Evolutionary conservation across 768 basidiomycete species (phyloP).

Genomic region (Clitopilus hobsonii): DNA sequence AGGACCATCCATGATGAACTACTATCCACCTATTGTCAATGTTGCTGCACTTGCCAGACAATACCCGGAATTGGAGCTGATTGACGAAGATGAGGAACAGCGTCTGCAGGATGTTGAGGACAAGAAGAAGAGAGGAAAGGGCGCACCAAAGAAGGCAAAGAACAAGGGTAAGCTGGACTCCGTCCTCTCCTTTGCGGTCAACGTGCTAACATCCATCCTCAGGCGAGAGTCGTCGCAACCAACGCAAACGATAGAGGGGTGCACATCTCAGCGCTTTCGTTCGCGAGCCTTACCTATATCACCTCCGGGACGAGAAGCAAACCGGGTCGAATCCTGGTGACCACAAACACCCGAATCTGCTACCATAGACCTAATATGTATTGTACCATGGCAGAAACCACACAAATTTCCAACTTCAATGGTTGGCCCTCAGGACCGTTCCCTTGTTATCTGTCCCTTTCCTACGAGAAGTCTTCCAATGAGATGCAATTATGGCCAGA

Average conservation of each 20-base stretch:
- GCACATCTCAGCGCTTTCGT: no score
- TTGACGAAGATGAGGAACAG: slow-evolving; percentile 64
- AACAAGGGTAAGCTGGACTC: slow-evolving; percentile 43
- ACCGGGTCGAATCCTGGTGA: no score
- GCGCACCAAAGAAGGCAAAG: slow-evolving; percentile 78
- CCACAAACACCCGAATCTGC: no score
- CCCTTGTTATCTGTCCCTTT: no score
- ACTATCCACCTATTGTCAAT: slow-evolving; percentile 68
- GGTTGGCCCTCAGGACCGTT: no score
- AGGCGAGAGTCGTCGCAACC: slow-evolving; percentile 36
- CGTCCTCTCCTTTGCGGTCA: neutral
- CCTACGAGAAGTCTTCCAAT: no score
- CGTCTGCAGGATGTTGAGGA: slow-evolving; percentile 65
- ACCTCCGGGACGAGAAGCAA: no score
- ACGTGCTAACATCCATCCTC: slow-evolving; percentile 6
- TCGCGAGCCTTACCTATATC: no score
- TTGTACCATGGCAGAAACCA: neutral
- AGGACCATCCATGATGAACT: slow-evolving; percentile 81
- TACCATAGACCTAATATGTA: neutral
- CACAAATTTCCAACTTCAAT: neutral
- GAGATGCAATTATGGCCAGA: no score
- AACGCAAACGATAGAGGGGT: neutral
- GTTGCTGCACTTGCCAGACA: slow-evolving; percentile 45
- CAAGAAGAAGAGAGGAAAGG: slow-evolving; percentile 74
- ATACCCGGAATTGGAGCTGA: slow-evolving; percentile 55